phyloP scores from a whole-genome alignment of 2,329 filamentous ascomycete species.

The Ceratocystis destructans region DNA sequence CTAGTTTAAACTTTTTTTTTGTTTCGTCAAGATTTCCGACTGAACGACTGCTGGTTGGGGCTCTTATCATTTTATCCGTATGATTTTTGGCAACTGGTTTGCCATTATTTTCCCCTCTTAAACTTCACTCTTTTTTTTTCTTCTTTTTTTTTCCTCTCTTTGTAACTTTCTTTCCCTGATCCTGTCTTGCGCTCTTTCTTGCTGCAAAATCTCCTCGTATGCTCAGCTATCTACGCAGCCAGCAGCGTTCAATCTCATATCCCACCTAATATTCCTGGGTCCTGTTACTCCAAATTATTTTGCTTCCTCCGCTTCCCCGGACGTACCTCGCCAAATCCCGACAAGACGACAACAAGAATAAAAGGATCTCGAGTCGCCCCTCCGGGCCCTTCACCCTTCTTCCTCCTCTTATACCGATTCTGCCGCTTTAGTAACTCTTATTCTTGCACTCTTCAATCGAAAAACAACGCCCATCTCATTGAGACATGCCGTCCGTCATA shows the following conservation, averaged over 20 bases:
- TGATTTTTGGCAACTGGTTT: neutral
- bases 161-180: neutral
- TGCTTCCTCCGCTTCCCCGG: slow-evolving; percentile 12
- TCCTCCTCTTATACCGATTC: neutral
- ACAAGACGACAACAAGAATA: neutral
- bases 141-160: neutral
- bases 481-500: slow-evolving; percentile 12
- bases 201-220: neutral
- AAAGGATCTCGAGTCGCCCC: neutral
- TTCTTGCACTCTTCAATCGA: too few species aligned
- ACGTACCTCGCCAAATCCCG: neutral
- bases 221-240: neutral
- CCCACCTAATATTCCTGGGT: neutral
- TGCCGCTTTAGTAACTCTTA: neutral
- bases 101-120: neutral
- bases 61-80: neutral
- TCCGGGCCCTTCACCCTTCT: neutral
- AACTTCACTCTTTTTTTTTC: neutral
- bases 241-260: neutral
- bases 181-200: neutral
- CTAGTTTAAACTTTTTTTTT: neutral
- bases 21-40: neutral
- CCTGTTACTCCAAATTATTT: neutral
- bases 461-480: too few species aligned
- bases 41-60: neutral